Base-by-base conservation (phyloP, 352 stramenopile species). In the Phytophthora vignae region DNA sequence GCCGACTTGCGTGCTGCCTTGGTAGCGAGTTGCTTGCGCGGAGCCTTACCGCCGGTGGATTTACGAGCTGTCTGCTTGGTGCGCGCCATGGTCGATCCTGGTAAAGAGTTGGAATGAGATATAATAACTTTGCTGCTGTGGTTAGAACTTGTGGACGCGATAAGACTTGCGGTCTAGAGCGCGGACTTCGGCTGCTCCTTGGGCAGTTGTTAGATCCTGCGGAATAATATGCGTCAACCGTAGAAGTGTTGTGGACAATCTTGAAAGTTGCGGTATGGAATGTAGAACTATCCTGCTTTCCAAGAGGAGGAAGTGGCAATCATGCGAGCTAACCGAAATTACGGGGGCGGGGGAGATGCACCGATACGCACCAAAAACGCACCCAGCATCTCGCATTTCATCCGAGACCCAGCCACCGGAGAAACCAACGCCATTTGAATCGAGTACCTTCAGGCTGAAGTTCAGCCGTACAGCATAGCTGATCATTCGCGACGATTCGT, bases 51-150 rank as follows among this genome's bases (percentile, higher is more conserved):
- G 46, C 92, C 93, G 55, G 93, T 88, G 60, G 91, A 98, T 80
- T 98, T 98, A 77, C 95, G 90, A 22, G 95, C 94, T 50, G 93
- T 98, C 81, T 98, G 93, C 82, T 98, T 98, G 71, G 94, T 98
- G 83, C 94, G 90, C 49, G 93, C 94, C 91, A 98, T 97, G 33
- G 40, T 19, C 12, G 40, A 48, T 10, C 9, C 12, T 48, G 40
- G 40, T 42, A 10, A 21, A 44, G 36, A 12, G 3, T 15, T 17
- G 12, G 36, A 17, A 44, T 44, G 36, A 44, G 12, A 25, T 25
- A 25, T 25, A 25, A 14, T 31, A 7, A 31, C 6, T 31, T 31
- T 2, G 6, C 27, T 42, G 36, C 14, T 42, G 36, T 42, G 36
- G 1, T 17, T 42, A 6, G 0, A 31, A 7, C 4, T 21, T 21